These are phyloP conservation scores for Cercophora samala DNA, from an alignment of 495 filamentous ascomycete genomes.

Conservation along the genomic window DNA sequence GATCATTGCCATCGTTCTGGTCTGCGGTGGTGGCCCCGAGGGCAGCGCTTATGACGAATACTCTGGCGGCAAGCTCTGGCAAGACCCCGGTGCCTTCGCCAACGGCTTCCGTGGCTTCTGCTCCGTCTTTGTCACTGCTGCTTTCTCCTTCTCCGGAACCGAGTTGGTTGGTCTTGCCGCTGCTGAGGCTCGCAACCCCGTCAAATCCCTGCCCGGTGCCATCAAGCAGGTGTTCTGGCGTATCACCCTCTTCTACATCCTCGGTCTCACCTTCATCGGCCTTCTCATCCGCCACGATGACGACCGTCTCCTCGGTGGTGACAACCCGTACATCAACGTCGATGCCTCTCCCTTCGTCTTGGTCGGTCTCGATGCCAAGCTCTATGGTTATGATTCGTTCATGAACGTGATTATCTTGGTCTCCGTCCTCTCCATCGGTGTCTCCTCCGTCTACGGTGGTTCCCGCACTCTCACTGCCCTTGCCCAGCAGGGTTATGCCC, in stretches of 20 bases:
- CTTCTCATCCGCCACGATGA: constrained; percentile 63
- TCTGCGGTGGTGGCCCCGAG: constrained; percentile 61
- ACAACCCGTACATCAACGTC: constrained; percentile 48
- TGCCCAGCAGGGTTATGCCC: constrained; percentile 55
- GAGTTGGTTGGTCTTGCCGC: constrained; percentile 72
- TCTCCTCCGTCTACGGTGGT: constrained; percentile 65
- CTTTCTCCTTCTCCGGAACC: constrained; percentile 70
- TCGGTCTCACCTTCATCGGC: constrained; percentile 69
- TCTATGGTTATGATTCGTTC: constrained; percentile 63
- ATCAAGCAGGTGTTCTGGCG: constrained; percentile 76
- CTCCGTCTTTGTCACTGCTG: constrained; percentile 69
- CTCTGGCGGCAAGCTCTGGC: constrained; percentile 61
- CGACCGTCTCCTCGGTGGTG: constrained; percentile 48
- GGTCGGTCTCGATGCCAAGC: constrained; percentile 62
- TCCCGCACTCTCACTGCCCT: constrained; percentile 66
- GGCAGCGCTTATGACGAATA: constrained; percentile 50
- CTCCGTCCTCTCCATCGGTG: constrained; percentile 64
- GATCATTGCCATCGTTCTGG: constrained; percentile 65
- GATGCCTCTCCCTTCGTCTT: constrained; percentile 74
- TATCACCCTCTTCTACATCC: constrained; percentile 68
- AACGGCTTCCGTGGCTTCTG: constrained; percentile 72
- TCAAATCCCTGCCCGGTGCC: constrained; percentile 61
- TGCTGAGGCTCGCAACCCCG: constrained; percentile 63
- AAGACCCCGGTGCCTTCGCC: constrained; percentile 66
- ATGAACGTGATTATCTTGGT: constrained; percentile 73